phyloP scores from a whole-genome alignment of 2,329 filamentous ascomycete genomes.

The Trichoderma sp. region DNA sequence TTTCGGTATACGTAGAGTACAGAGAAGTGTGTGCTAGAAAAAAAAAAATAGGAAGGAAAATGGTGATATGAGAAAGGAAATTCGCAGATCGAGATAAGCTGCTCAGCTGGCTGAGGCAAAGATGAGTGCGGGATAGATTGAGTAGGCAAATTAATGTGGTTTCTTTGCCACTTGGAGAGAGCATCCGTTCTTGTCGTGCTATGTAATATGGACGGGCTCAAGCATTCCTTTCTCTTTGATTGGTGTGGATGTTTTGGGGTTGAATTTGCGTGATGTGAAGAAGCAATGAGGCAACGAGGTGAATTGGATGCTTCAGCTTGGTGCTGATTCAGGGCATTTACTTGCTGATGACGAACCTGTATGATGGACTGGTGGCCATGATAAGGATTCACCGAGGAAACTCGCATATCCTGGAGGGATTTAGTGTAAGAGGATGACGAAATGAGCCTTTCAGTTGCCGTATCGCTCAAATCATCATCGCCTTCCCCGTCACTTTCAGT shows the following conservation, averaged over 20 bases:
- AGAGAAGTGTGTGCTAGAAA: neutral
- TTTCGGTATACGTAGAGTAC: neutral
- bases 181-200: neutral
- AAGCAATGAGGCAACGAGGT: neutral
- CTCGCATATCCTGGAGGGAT: neutral
- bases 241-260: neutral
- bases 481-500: neutral
- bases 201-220: neutral
- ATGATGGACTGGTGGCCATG: neutral
- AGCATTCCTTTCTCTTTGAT: neutral
- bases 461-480: neutral
- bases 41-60: neutral
- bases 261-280: neutral
- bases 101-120: neutral
- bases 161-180: neutral
- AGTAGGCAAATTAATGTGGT: neutral
- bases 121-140: neutral
- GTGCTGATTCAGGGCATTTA: neutral
- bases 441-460: neutral
- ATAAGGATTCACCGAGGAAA: neutral
- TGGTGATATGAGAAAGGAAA: neutral
- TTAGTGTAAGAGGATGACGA: neutral
- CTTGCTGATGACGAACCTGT: constrained; percentile 3
- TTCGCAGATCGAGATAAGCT: neutral
- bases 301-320: neutral